These are phyloP conservation scores for Metschnikowia reukaufii DNA, from an alignment of 805 yeast genomes.

Conservation along the genomic window DNA sequence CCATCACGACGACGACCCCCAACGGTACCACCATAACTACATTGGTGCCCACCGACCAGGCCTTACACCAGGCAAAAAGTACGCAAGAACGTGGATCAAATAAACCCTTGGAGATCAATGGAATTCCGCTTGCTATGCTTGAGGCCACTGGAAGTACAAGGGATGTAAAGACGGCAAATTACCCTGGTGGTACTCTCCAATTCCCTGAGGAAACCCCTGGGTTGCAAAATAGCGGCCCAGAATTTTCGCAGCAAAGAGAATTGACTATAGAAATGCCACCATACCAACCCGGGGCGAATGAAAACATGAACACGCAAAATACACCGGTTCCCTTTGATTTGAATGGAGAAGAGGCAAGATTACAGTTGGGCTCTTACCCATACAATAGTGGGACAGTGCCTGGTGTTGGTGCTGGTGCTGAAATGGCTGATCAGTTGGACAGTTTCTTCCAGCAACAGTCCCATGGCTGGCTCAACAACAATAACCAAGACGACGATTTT, in stretches of 20 bases:
- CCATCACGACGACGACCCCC: constrained; percentile 83
- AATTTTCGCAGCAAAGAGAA: constrained; percentile 1
- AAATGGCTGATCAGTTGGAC: constrained; percentile 43
- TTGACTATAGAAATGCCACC: constrained; percentile 1
- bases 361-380: constrained; percentile 10
- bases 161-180: constrained; percentile 9
- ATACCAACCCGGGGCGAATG: background rate
- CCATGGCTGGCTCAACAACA: constrained; percentile 78
- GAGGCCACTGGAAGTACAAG: constrained; percentile 74
- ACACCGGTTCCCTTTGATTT: constrained; percentile 6
- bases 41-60: constrained; percentile 81
- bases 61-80: constrained; percentile 60
- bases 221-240: background rate
- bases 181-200: background rate
- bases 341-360: constrained; percentile 8
- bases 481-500: constrained; percentile 71
- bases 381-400: constrained; percentile 8
- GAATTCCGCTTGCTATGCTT: constrained; percentile 68
- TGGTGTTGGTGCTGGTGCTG: constrained; percentile 22
- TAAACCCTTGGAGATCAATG: constrained; percentile 60
- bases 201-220: background rate
- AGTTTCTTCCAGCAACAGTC: constrained; percentile 78
- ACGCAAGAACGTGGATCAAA: constrained; percentile 57
- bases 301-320: background rate
- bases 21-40: constrained; percentile 91